These are phyloP conservation scores for Aspergillus sclerotialis DNA, from an alignment of 2,329 filamentous ascomycete genomes.

Conservation along the genomic window DNA sequence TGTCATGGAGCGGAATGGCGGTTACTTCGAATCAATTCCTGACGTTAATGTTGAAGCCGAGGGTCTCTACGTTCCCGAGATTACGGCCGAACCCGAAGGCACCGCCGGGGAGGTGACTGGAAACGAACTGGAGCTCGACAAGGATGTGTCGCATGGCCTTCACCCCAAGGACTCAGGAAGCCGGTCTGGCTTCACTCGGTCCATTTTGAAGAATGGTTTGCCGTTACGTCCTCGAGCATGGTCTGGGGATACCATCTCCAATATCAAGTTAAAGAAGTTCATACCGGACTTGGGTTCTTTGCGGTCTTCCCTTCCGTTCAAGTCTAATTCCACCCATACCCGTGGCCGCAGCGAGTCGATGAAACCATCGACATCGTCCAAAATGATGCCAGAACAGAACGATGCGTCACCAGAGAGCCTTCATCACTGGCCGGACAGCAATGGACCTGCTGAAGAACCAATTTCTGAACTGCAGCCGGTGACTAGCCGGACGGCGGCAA, in stretches of 20 bases:
- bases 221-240: conserved; percentile 28
- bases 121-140: conserved; percentile 7
- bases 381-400: conserved; percentile 13
- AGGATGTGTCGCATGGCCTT: conserved; percentile 1
- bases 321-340: conserved; percentile 15
- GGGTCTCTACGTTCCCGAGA: conserved; percentile 21
- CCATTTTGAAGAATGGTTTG: conserved; percentile 25
- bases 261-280: conserved; percentile 25
- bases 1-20: conserved; percentile 44
- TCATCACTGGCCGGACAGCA: conserved; percentile 8
- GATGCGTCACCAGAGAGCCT: conserved; percentile 3
- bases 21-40: conserved; percentile 40
- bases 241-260: conserved; percentile 25
- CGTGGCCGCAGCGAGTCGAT: conserved; percentile 23
- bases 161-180: conserved; percentile 11
- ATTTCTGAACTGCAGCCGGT: conserved; percentile 26
- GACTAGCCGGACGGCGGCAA: conserved; percentile 19
- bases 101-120: conserved; percentile 6
- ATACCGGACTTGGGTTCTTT: conserved; percentile 27
- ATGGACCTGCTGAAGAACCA: conserved; percentile 21
- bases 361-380: conserved; percentile 9
- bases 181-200: conserved; percentile 27
- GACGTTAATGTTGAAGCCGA: conserved; percentile 21
- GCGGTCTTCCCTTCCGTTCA: conserved; percentile 23
- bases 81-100: conserved; percentile 28